phyloP scores from a whole-genome alignment of 352 stramenopile species.

The Pythium dissimile region DNA sequence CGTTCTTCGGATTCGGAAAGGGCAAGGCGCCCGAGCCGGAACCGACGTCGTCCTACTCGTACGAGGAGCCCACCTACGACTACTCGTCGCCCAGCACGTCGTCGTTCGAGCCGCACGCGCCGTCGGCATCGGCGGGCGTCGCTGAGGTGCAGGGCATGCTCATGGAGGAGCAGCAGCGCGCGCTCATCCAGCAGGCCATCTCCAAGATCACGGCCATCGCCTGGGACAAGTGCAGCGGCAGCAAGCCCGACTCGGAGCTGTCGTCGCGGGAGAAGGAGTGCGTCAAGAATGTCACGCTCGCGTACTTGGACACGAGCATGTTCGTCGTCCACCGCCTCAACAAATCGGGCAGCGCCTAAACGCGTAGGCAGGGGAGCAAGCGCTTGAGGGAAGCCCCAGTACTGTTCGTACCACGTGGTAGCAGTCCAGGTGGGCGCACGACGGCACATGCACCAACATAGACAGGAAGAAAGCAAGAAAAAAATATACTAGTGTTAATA shows the following conservation, averaged over 20 bases:
- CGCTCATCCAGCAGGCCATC: slow-evolving; percentile 83
- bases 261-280: slow-evolving; percentile 78
- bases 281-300: slow-evolving; percentile 85
- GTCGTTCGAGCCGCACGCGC: slow-evolving; percentile 31
- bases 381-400: no score
- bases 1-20: slow-evolving; percentile 81
- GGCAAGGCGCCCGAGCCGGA: slow-evolving; percentile 57
- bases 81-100: slow-evolving; percentile 39
- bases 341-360: slow-evolving; percentile 42
- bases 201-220: slow-evolving; percentile 88
- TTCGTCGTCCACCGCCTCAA: slow-evolving; percentile 84
- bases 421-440: neutral
- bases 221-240: slow-evolving; percentile 88
- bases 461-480: neutral
- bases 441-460: neutral
- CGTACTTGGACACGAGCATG: slow-evolving; percentile 86
- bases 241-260: slow-evolving; percentile 80
- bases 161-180: slow-evolving; percentile 86
- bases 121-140: slow-evolving; percentile 32
- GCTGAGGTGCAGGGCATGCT: slow-evolving; percentile 79
- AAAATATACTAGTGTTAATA: slow-evolving; percentile 3
- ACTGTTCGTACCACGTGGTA: neutral
- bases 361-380: neutral
- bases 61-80: slow-evolving; percentile 76
- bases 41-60: slow-evolving; percentile 41